A percentile compares a stretch with the other conserved stretches of the same genome.
phyloP scores from a whole-genome alignment of 805 yeast genomes.

The Candida fluviatilis region DNA sequence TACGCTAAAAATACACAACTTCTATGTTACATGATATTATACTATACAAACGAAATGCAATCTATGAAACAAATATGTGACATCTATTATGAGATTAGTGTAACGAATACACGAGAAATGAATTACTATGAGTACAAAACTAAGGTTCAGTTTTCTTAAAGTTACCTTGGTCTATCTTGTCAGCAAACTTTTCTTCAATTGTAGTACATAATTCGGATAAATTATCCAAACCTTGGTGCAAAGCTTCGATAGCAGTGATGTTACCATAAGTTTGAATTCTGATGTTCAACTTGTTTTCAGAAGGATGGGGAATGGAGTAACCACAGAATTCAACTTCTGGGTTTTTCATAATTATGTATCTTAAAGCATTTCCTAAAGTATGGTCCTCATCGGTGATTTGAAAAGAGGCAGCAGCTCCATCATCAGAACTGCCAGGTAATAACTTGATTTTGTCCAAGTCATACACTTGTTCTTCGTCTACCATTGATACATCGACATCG shows the following conservation, averaged over 20 bases:
- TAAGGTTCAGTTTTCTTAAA: neutral
- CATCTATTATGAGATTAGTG: too few species aligned
- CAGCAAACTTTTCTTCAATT: slow-evolving; percentile 75
- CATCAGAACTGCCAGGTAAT: slow-evolving; percentile 86
- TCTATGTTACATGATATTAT: neutral
- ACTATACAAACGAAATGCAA: neutral
- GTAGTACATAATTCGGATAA: slow-evolving; percentile 77
- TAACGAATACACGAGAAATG: neutral
- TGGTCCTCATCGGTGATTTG: slow-evolving; percentile 94
- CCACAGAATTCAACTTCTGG: slow-evolving; percentile 99
- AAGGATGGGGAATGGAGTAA: slow-evolving; percentile 97
- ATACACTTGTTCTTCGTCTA: slow-evolving; percentile 37
- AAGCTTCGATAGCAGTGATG: slow-evolving; percentile 86
- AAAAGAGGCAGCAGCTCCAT: slow-evolving; percentile 92
- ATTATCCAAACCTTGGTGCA: slow-evolving; percentile 87
- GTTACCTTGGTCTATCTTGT: slow-evolving; percentile 43
- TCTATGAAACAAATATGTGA: neutral
- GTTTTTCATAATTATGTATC: slow-evolving; percentile 94
- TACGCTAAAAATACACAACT: too few species aligned
- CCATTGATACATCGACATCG: slow-evolving; percentile 23
- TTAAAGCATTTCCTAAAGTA: slow-evolving; percentile 88
- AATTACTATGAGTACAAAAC: neutral
- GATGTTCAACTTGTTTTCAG: slow-evolving; percentile 82
- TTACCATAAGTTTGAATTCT: slow-evolving; percentile 91
- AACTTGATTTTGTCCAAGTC: slow-evolving; percentile 57